Conservation (phyloP, 2,329 filamentous ascomycete species). For the Cyphellophora europaea region DNA sequence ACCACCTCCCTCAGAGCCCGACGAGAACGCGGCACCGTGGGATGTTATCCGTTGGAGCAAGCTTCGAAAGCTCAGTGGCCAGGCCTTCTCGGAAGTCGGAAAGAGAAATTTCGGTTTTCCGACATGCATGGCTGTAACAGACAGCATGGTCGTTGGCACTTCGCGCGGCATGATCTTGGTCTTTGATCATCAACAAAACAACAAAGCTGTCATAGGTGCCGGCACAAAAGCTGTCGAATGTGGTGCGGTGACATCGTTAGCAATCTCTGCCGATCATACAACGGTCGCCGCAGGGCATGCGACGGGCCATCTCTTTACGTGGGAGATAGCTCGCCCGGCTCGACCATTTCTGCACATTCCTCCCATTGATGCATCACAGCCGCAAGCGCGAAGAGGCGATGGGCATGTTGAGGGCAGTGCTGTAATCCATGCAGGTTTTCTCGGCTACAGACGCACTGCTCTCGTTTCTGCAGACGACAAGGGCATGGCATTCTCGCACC, state of each 20-base stretch:
- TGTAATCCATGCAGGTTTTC: constrained; percentile 85
- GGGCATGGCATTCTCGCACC: constrained; percentile 97
- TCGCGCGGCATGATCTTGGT: constrained; percentile 89
- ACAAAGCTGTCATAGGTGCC: constrained; percentile 87
- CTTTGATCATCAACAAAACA: constrained; percentile 93
- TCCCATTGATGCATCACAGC: constrained; percentile 58
- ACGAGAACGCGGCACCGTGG: constrained; percentile 76
- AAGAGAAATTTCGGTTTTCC: constrained; percentile 87
- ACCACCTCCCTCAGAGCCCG: constrained; percentile 47
- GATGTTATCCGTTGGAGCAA: constrained; percentile 96
- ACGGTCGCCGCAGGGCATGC: constrained; percentile 86
- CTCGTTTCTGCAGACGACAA: constrained; percentile 88
- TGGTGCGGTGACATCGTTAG: constrained; percentile 75
- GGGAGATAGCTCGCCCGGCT: constrained; percentile 78
- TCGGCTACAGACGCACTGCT: constrained; percentile 87
- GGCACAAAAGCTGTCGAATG: constrained; percentile 93
- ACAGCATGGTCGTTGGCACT: constrained; percentile 81
- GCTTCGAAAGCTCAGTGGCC: constrained; percentile 75
- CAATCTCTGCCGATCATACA: constrained; percentile 86
- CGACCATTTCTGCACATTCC: constrained; percentile 82
- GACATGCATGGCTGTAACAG: constrained; percentile 81
- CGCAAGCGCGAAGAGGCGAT: constrained; percentile 60
- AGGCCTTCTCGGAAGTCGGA: constrained; percentile 86
- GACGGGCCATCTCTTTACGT: constrained; percentile 88
- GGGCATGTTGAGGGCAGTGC: constrained; percentile 72